Evolutionary conservation across 2,329 filamentous ascomycete genomes (phyloP).

Genomic region (Acrocalymma vagum): DNA sequence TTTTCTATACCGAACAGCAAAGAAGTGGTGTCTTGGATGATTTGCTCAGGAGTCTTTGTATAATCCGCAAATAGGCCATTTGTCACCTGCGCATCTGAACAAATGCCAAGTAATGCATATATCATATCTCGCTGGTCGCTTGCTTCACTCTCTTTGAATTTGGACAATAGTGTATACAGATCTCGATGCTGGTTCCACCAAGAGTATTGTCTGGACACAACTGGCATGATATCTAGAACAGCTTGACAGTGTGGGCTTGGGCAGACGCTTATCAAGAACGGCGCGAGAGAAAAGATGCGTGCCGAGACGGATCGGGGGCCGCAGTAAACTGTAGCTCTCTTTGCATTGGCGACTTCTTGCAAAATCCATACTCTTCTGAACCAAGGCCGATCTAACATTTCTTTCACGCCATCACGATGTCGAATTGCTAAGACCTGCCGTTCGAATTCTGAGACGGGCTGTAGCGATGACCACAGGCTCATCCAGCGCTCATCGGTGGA

Average conservation of each 20-base stretch:
- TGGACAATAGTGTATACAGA: constrained; percentile 22
- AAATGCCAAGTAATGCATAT: constrained; percentile 29
- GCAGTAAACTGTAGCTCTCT: constrained; percentile 14
- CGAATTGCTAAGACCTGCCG: not conserved
- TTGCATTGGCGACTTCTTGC: constrained; percentile 31
- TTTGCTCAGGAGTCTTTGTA: constrained; percentile 7
- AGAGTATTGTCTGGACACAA: constrained; percentile 11
- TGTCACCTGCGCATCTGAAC: constrained; percentile 13
- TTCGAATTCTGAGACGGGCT: not conserved
- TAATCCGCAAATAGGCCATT: constrained; percentile 10
- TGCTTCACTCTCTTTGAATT: constrained; percentile 26
- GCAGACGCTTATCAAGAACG: constrained; percentile 3
- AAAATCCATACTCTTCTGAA: constrained; percentile 30
- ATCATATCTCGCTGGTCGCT: constrained; percentile 25
- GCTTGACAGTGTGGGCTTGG: constrained; percentile 18
- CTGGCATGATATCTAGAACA: constrained; percentile 32
- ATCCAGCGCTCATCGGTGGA: constrained; percentile 12
- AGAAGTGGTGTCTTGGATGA: constrained; percentile 9
- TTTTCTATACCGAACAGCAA: constrained; percentile 4
- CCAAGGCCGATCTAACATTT: constrained; percentile 19
- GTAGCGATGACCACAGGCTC: constrained; percentile 3
- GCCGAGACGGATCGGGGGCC: constrained; percentile 18
- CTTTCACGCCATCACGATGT: constrained; percentile 3
- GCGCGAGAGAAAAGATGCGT: constrained; percentile 17
- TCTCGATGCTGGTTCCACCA: constrained; percentile 26